Evolutionary conservation across 2,329 filamentous ascomycete species (phyloP).

Genomic region (Epichloe hybrida): DNA sequence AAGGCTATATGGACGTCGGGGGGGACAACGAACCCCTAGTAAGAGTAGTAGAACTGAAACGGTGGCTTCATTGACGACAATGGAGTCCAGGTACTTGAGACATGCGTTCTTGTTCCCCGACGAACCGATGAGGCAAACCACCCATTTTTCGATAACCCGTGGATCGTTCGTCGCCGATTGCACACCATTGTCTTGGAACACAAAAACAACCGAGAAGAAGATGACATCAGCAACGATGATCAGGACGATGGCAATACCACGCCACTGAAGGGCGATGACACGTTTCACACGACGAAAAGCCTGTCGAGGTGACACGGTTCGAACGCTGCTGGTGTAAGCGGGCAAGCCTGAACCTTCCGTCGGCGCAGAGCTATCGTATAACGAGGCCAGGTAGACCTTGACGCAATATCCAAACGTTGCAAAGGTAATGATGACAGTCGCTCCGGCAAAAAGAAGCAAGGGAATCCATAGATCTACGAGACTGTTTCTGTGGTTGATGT

Average conservation of each 20-base stretch:
- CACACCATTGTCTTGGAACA: constrained; percentile 68
- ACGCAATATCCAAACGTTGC: constrained; percentile 85
- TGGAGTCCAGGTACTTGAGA: constrained; percentile 38
- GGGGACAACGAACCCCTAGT: constrained; percentile 42
- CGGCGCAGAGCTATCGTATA: constrained; percentile 57
- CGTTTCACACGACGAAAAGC: constrained; percentile 77
- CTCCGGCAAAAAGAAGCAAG: constrained; percentile 60
- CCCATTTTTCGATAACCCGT: constrained; percentile 47
- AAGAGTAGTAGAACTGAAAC: constrained; percentile 72
- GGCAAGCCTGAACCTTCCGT: constrained; percentile 62
- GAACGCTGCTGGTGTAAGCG: constrained; percentile 56
- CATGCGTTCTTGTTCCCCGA: constrained; percentile 52
- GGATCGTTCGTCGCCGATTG: constrained; percentile 41
- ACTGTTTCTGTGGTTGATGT: constrained; percentile 83
- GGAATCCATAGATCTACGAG: constrained; percentile 85
- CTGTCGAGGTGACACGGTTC: constrained; percentile 67
- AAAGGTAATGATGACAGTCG: constrained; percentile 69
- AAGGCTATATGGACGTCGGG: not conserved
- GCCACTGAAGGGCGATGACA: constrained; percentile 86
- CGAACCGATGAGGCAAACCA: constrained; percentile 50
- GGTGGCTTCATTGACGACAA: constrained; percentile 64
- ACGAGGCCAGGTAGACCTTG: constrained; percentile 80
- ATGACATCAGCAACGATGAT: constrained; percentile 86
- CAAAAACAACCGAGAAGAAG: constrained; percentile 85
- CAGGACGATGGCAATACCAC: constrained; percentile 77